Percentiles rank a stretch among this genome's conserved stretches.
Evolutionary conservation across 2,329 filamentous ascomycete genomes (phyloP).

Genomic region (Exophiala phaeomuriformis): DNA sequence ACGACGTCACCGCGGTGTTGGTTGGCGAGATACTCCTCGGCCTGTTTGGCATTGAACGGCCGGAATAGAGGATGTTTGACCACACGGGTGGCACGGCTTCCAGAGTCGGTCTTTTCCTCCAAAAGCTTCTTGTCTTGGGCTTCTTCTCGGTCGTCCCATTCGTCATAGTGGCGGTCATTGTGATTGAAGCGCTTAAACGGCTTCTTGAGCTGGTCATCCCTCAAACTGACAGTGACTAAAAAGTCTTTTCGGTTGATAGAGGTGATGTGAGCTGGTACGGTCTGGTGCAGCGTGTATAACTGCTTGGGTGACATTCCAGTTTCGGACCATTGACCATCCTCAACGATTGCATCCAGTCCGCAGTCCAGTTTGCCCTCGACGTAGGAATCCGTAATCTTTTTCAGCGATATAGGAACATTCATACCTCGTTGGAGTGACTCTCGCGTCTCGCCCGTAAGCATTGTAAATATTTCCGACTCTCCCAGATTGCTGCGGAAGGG

Average conservation of each 20-base stretch:
- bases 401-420: slow-evolving; percentile 75
- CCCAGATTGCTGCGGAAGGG: slow-evolving; percentile 60
- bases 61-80: slow-evolving; percentile 97
- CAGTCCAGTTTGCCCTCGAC: slow-evolving; percentile 91
- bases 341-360: slow-evolving; percentile 82
- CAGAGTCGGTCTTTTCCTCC: slow-evolving; percentile 76
- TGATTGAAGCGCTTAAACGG: slow-evolving; percentile 62
- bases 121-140: slow-evolving; percentile 72
- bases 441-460: slow-evolving; percentile 88
- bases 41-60: slow-evolving; percentile 84
- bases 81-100: slow-evolving; percentile 81
- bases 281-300: slow-evolving; percentile 71
- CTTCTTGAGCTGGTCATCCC: slow-evolving; percentile 69
- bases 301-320: slow-evolving; percentile 61
- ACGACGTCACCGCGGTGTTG: slow-evolving; percentile 84
- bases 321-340: slow-evolving; percentile 72
- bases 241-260: slow-evolving; percentile 84
- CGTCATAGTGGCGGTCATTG: slow-evolving; percentile 50
- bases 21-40: slow-evolving; percentile 84
- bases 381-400: slow-evolving; percentile 83
- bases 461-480: slow-evolving; percentile 81
- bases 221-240: slow-evolving; percentile 71
- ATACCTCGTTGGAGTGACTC: slow-evolving; percentile 80
- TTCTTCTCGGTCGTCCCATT: slow-evolving; percentile 84
- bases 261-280: slow-evolving; percentile 76